Base-by-base conservation (phyloP, 192 early-diverging fungal genomes). In the Linnemannia zychae region DNA sequence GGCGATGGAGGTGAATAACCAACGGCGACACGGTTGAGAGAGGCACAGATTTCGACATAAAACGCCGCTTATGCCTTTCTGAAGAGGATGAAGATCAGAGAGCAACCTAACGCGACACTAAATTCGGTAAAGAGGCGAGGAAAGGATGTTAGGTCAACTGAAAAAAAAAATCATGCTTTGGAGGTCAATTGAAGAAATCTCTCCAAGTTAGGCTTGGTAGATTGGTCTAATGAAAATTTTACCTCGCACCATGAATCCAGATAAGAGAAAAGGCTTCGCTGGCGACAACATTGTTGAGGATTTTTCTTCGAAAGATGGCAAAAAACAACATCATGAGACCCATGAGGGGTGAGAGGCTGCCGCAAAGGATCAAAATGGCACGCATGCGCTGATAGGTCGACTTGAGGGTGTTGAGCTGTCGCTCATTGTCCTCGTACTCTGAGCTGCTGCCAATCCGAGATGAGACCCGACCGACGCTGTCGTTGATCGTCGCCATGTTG, bases 361-460 rank as follows among this genome's bases (percentile, higher is more conserved):
- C 79, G 46, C 79, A 81, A 24, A 81, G 74, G 46, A 81, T 81
- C 38, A 81, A 48, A 40, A 81, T 81, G 18, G 79, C 79, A 49
- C 79, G 79, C 79, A 81, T 81, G 28, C 79, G 79, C 37, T 81
- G 79, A 44, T 81, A 81, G 13, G 79, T 81, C 40, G 79, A 81
- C 50, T 81, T 81, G 47, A 81, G 67, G 4, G 79, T 81, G 73
- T 81, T 81, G 36, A 81, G 79, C 53, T 81, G 79, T 48, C 79
- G 79, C 44, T 81, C 79, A 6, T 75, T 48, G 52, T 81, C 79
- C 37, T 66, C 73, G 24, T 75, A 81, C 37, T 81, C 79, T 0
- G 72, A 69, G 31, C 22, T 80, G 72, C 24, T 74, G 20, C 72
- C 72, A 60, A 75, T 44, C 16, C 67, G 47, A 1, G 79, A 75